These are phyloP conservation scores for Vinca minor DNA, from an alignment of 257 asterid genomes.

Conservation along the genomic window DNA sequence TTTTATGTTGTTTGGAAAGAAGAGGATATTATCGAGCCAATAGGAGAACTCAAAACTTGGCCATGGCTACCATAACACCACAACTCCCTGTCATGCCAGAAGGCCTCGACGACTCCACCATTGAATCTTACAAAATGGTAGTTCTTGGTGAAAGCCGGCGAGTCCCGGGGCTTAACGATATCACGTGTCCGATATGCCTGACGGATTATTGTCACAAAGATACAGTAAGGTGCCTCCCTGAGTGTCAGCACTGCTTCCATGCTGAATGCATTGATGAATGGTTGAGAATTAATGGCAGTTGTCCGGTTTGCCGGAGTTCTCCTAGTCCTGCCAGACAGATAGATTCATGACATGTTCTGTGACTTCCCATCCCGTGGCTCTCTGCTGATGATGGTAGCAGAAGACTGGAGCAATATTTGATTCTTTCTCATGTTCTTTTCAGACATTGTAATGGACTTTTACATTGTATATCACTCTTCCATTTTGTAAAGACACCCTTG, in stretches of 20 bases:
- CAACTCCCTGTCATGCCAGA: constrained; percentile 5
- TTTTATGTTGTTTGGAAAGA: constrained; percentile 13
- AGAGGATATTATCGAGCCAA: constrained; percentile 1
- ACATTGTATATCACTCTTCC: background rate
- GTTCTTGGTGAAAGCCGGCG: constrained; percentile 63
- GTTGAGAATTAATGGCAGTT: constrained; percentile 50
- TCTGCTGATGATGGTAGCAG: no score
- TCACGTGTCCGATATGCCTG: constrained; percentile 69
- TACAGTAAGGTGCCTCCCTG: constrained; percentile 50
- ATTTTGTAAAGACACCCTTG: background rate
- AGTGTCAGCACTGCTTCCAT: constrained; percentile 76
- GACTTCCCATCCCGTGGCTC: background rate
- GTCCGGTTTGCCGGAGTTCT: constrained; percentile 69
- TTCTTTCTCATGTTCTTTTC: background rate
- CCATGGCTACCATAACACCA: constrained; percentile 20
- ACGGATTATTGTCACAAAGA: constrained; percentile 60
- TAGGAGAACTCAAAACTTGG: constrained; percentile 14
- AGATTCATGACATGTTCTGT: background rate
- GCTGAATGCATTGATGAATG: constrained; percentile 79
- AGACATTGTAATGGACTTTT: no score
- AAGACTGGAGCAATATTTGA: background rate
- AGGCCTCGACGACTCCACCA: constrained; percentile 59
- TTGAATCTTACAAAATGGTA: constrained; percentile 56
- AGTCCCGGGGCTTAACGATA: constrained; percentile 50
- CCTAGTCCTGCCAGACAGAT: constrained; percentile 28